Base-by-base conservation (phyloP, 768 basidiomycete genomes). In the Rhizopogon vulgaris region DNA sequence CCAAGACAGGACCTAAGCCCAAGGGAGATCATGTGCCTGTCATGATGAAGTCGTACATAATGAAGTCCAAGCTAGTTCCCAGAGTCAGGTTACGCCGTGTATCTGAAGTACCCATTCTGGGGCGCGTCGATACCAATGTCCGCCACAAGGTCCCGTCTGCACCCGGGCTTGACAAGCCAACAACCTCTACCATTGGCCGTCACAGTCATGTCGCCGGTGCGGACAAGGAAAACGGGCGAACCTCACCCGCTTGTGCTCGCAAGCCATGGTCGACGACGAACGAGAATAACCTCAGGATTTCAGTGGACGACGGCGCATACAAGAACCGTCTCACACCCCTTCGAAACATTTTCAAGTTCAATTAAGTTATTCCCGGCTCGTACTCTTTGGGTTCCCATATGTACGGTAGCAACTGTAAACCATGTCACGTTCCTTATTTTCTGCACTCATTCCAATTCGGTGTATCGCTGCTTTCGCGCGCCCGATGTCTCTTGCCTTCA, bases 321-420 rank as follows among this genome's bases (percentile, higher is more conserved):
- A 69, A 59, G 45, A 58, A 49, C 42, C 63, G 66, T 17, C 57
- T 67, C 32, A 58, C 56, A 25, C 66, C 66, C 15, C 43, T 67
- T 32, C 58, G 67, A 40, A 69, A 69, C 39, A 67, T 67, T 30
- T 69, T 67, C 17, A 59, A 66, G 37, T 63, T 67, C 49, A 67
- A 52, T 58, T 67, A 61, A 41, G 8, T 18, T 54, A 38, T 12
- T 42, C 38, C 24, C 4, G 30, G 17, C 14, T 18, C 53, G 38
- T 40, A 42, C 3, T 34, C 36, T 38, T 6, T 17, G 25, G 32
- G 39, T 55, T 27, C 51, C 49, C 28, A 28, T 28, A 28, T 8
- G 8, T 28, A 28, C 22, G 1, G 22, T 22, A 22, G 22, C 22
- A 22, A 22, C 22, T 22, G 22, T 22, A n/a, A n/a, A n/a, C n/a